Percentiles rank a stretch among this genome's conserved stretches.
phyloP scores from a whole-genome alignment of 2,329 filamentous ascomycete species.

The Daldinia eschscholtzii region DNA sequence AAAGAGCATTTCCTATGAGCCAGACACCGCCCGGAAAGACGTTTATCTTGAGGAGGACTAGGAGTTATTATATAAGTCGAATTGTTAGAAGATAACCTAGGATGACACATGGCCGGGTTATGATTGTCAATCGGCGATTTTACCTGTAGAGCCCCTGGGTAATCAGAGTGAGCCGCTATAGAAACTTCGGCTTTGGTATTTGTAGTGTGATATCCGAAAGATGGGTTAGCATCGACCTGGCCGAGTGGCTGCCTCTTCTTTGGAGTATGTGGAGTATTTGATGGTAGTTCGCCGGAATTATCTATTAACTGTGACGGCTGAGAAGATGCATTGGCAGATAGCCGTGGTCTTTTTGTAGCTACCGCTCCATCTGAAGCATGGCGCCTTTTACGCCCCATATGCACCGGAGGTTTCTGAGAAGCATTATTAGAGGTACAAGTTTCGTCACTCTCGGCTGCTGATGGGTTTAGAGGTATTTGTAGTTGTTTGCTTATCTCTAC shows the following conservation, averaged over 20 bases:
- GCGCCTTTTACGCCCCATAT: conserved; percentile 15
- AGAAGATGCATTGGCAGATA: conserved; percentile 16
- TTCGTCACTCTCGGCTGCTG: conserved; percentile 19
- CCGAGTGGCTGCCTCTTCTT: conserved; percentile 38
- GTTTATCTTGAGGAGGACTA: not conserved
- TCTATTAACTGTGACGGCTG: not conserved
- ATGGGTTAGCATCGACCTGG: conserved; percentile 37
- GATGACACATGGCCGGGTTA: not conserved
- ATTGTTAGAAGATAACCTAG: not conserved
- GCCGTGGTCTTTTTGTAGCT: conserved; percentile 27
- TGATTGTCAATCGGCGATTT: not conserved
- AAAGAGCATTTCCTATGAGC: conserved; percentile 51
- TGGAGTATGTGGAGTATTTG: conserved; percentile 2
- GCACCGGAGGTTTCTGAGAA: not conserved
- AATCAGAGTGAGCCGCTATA: not conserved
- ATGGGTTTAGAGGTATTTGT: conserved; percentile 27
- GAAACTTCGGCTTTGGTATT: not conserved
- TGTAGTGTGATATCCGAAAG: not conserved
- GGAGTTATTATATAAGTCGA: not conserved
- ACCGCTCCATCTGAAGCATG: conserved; percentile 9
- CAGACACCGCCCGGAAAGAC: not conserved
- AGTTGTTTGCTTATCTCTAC: not conserved
- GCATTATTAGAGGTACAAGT: not conserved
- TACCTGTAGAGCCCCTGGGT: not conserved
- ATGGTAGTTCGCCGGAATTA: not conserved